Evolutionary conservation across 257 asterid genomes (phyloP).

Genomic region (Solanum peruvianum): DNA sequence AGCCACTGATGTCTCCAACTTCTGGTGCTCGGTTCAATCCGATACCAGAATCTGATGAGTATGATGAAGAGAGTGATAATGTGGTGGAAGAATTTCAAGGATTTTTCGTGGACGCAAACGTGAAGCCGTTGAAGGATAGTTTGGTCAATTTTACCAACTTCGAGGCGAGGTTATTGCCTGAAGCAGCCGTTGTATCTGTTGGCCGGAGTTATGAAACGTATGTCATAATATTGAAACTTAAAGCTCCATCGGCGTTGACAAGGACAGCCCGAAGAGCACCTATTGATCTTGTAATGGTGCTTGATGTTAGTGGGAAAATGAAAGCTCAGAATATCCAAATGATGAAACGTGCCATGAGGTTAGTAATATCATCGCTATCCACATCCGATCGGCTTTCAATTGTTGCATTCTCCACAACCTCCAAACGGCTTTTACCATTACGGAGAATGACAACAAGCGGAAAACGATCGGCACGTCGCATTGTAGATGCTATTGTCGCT

Average conservation of each 20-base stretch:
- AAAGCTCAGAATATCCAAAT: constrained; percentile 47
- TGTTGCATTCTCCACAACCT: constrained; percentile 79
- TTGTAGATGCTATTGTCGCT: constrained; percentile 63
- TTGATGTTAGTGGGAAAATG: constrained; percentile 58
- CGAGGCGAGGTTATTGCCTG: constrained; percentile 50
- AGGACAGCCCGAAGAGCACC: constrained; percentile 40
- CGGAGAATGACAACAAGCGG: constrained; percentile 77
- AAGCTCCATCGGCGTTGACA: constrained; percentile 42
- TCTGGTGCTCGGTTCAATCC: constrained; percentile 67
- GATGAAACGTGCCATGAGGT: constrained; percentile 60
- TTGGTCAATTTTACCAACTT: constrained; percentile 5
- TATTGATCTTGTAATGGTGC: constrained; percentile 71
- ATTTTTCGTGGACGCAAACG: constrained; percentile 26
- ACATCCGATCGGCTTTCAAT: constrained; percentile 81
- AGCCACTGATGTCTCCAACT: constrained; percentile 68
- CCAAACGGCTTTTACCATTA: constrained; percentile 75
- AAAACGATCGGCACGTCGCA: constrained; percentile 64
- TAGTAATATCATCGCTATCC: constrained; percentile 66
- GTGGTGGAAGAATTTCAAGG: constrained; percentile 54
- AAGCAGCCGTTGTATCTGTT: constrained; percentile 61
- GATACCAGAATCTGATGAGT: constrained; percentile 79
- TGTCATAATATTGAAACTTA: constrained; percentile 59
- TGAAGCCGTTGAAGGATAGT: constrained; percentile 10
- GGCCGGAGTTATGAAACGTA: constrained; percentile 55
- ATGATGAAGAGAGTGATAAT: constrained; percentile 45